These are phyloP conservation scores for Eucalyptus marginata DNA, from an alignment of 345 rosid genomes.

Conservation along the genomic window DNA sequence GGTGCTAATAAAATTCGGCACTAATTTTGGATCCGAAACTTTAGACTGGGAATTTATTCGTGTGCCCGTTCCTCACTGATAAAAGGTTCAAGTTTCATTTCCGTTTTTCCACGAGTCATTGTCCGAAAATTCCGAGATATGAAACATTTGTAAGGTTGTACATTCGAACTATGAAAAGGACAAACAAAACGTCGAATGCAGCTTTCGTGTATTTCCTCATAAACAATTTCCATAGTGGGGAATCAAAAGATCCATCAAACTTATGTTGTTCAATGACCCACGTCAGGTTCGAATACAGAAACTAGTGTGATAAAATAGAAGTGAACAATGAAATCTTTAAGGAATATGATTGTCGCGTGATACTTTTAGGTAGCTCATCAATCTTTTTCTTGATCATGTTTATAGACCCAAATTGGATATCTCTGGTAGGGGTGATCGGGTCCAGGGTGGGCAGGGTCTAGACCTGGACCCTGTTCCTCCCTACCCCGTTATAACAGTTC, in stretches of 20 bases:
- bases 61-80: neutral
- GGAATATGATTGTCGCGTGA: neutral
- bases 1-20: neutral
- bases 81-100: neutral
- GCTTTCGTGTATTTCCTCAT: neutral
- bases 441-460: too few species aligned
- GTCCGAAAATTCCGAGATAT: neutral
- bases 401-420: neutral
- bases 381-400: neutral
- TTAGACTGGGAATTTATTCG: neutral
- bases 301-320: neutral
- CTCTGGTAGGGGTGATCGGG: too few species aligned
- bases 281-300: neutral
- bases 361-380: neutral
- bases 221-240: neutral
- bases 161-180: neutral
- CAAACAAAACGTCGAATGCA: neutral
- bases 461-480: too few species aligned
- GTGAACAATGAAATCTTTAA: neutral
- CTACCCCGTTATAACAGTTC: too few species aligned
- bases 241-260: neutral
- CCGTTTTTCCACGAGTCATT: neutral
- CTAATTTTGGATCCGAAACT: neutral
- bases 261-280: neutral
- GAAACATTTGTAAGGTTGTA: neutral